Percentiles rank a stretch among this genome's conserved stretches.
Evolutionary conservation across 164 flowering plant species (phyloP).

Genomic region (Cinnamomum micranthum): DNA sequence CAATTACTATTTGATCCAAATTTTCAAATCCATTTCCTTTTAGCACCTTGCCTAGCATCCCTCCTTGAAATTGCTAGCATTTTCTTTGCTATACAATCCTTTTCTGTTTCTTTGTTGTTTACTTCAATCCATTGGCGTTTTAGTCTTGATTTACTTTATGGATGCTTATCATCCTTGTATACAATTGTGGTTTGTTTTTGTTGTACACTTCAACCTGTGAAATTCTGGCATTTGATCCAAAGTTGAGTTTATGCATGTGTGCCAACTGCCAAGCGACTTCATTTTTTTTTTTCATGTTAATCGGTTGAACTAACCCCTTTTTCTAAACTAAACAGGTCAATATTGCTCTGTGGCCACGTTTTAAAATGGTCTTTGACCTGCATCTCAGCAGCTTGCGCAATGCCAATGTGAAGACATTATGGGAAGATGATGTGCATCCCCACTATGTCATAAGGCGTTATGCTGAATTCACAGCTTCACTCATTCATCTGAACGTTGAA

Average conservation of each 20-base stretch:
- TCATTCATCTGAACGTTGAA: slow-evolving; percentile 84
- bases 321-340: slow-evolving; percentile 59
- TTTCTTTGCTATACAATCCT: neutral
- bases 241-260: neutral
- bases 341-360: slow-evolving; percentile 93
- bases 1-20: neutral
- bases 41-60: neutral
- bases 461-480: slow-evolving; percentile 97
- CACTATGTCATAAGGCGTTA: slow-evolving; percentile 98
- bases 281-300: neutral
- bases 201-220: neutral
- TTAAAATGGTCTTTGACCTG: slow-evolving; percentile 98
- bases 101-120: neutral
- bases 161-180: neutral
- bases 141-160: neutral
- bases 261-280: neutral
- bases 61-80: neutral
- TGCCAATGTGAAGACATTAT: slow-evolving; percentile 78
- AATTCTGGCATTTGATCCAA: neutral
- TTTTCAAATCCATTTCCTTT: neutral
- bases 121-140: neutral
- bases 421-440: slow-evolving; percentile 99
- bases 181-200: neutral
- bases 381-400: slow-evolving; percentile 85
- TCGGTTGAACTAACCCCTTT: slow-evolving; percentile 6